A percentile compares a stretch with the other conserved stretches of the same genome.
phyloP scores from a whole-genome alignment of 306 rosid genomes.

The Trichosanthes cucumerina region DNA sequence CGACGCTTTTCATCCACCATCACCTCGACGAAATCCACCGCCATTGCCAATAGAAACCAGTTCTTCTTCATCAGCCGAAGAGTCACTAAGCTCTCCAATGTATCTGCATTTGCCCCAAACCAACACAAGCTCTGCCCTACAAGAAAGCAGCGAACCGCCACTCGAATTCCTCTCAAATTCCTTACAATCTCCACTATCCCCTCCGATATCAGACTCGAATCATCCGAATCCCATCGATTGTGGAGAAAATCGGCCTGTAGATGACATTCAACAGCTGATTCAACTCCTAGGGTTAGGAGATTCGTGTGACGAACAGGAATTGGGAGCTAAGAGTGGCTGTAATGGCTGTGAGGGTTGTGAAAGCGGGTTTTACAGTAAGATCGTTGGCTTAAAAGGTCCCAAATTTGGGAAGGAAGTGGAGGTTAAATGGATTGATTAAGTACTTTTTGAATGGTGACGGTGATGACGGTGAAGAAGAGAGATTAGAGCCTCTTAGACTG shows the following conservation, averaged over 20 bases:
- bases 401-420: constrained; percentile 60
- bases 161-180: constrained; percentile 48
- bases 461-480: constrained; percentile 41
- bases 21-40: background rate
- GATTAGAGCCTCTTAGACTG: constrained; percentile 63
- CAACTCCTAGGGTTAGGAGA: constrained; percentile 41
- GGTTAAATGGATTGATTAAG: constrained; percentile 73
- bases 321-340: background rate
- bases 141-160: constrained; percentile 48
- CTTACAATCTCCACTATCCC: constrained; percentile 27
- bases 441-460: constrained; percentile 37
- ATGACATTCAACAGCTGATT: constrained; percentile 45
- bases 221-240: background rate
- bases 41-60: constrained; percentile 12
- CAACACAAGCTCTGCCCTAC: constrained; percentile 11
- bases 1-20: background rate
- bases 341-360: constrained; percentile 35
- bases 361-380: constrained; percentile 66
- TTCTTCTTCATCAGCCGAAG: constrained; percentile 4
- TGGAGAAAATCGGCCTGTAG: constrained; percentile 14
- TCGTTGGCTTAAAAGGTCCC: constrained; percentile 74
- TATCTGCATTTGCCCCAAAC: constrained; percentile 28
- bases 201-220: background rate
- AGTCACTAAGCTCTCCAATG: constrained; percentile 47
- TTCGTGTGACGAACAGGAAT: background rate